Evolutionary conservation across 1,284 basidiomycete species (phyloP), one percentile per base, ranked within the genome.

Genomic region (Apiotrichum montevideense): DNA sequence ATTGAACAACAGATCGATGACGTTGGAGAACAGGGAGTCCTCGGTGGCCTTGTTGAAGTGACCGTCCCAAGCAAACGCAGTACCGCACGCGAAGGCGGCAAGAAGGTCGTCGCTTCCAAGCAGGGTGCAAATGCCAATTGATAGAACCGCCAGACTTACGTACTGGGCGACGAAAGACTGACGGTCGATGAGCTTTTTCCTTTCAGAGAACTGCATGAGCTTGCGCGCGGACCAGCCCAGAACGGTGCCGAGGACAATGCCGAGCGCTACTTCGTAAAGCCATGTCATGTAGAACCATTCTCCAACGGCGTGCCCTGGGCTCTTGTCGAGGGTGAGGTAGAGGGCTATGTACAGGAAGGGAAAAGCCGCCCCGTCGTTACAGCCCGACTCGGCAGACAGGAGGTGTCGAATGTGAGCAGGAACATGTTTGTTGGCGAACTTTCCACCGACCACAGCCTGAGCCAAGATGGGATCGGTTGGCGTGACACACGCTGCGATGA

Each of bases 341-440:
- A 98, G 81, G 0, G 95, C 85, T 59, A 99, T 84, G 76, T 88
- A 71, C 37, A 99, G 81, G 74, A 98, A 98, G 0, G 95, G 95
- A 74, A 96, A 99, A 0, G 95, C 95, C 1, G 90, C 91, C 34
- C 92, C 92, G 63, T 96, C 92, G 73, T 96, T 96, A 32, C 87
- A 84, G 0, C 93, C 93, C 6, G 89, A 91, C 77, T 98, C 94
- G 1, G 91, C 92, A 3, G 89, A 84, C n/a, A 97, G 79, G 55
- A 96, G 81, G 75, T 98, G 91, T 41, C 94, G 86, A 48, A 98
- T 82, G 73, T 99, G 96, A 0, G 91, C 87, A 0, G 95, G 95
- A 14, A 99, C 95, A 68, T 99, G 95, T 72, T 97, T 96, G 74
- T 98, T 90, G 2, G 95, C 95, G 79, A 95, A 99, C 76, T 92